Evolutionary conservation across 371 early-diverging fungal species (phyloP).

Genomic region (Mortierella polycephala): DNA sequence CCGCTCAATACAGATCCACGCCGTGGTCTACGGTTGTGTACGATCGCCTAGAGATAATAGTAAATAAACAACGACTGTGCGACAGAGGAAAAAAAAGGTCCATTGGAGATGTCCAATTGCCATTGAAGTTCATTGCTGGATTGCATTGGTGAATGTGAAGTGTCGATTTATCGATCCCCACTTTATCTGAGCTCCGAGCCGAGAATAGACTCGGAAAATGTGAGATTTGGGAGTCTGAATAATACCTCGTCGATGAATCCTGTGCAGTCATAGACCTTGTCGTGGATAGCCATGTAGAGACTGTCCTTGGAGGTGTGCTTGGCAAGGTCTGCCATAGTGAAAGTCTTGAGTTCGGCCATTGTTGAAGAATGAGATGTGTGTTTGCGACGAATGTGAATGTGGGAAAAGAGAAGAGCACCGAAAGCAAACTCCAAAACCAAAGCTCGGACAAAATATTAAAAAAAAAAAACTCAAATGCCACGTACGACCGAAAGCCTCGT

Average conservation of each 20-base stretch:
- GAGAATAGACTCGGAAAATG: no score
- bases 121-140: no score
- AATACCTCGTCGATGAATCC: conserved; percentile 77
- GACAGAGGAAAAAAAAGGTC: neutral
- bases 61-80: no score
- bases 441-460: neutral
- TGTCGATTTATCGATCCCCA: no score
- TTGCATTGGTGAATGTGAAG: no score
- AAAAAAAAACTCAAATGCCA: no score
- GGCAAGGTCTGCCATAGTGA: conserved; percentile 67
- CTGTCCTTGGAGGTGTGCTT: conserved; percentile 67
- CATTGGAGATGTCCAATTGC: neutral
- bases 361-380: conserved; percentile 1
- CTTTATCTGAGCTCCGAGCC: no score
- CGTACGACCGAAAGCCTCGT: no score
- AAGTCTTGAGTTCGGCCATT: conserved; percentile 49
- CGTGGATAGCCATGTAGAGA: conserved; percentile 79
- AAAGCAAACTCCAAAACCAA: neutral
- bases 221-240: no score
- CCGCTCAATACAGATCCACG: no score
- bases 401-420: conserved; percentile 1
- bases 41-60: no score
- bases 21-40: no score
- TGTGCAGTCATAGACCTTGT: conserved; percentile 85
- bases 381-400: neutral